phyloP scores from a whole-genome alignment of 352 stramenopile genomes.

The Pythium coloratum region DNA sequence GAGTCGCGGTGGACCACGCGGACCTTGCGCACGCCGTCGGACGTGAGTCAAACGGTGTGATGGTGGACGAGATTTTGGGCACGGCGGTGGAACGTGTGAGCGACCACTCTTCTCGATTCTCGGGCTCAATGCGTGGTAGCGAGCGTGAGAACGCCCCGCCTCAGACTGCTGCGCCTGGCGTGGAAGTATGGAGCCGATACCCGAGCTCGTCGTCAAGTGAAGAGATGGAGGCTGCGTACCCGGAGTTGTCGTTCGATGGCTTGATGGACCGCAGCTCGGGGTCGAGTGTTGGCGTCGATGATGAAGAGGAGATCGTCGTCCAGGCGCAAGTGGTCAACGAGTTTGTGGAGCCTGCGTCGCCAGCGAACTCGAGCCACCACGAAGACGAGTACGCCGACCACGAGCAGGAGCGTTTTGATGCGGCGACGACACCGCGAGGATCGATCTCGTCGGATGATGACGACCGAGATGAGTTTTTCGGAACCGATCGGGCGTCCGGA shows the following conservation, averaged over 20 bases:
- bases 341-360: conserved; percentile 22
- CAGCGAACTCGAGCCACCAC: conserved; percentile 12
- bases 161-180: not conserved
- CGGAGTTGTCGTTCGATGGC: conserved; percentile 8
- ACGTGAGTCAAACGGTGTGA: not conserved
- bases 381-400: not conserved
- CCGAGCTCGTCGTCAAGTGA: conserved; percentile 30
- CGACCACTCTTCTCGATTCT: not conserved
- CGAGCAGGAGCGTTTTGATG: not conserved
- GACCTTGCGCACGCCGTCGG: conserved; percentile 2
- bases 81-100: not conserved
- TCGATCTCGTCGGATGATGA: conserved; percentile 18
- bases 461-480: conserved; percentile 8
- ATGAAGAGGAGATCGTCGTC: conserved; percentile 6
- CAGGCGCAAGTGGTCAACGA: conserved; percentile 10
- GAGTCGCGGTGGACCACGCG: conserved; percentile 6
- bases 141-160: not conserved
- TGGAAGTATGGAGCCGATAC: conserved; percentile 29
- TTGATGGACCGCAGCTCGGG: not conserved
- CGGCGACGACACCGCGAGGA: conserved; percentile 4
- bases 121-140: not conserved
- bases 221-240: conserved; percentile 21
- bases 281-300: conserved; percentile 8
- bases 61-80: conserved; percentile 5
- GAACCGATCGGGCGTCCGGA: not conserved